Base-by-base conservation (phyloP, 2,329 filamentous ascomycete genomes). In the Cadophora sp. region DNA sequence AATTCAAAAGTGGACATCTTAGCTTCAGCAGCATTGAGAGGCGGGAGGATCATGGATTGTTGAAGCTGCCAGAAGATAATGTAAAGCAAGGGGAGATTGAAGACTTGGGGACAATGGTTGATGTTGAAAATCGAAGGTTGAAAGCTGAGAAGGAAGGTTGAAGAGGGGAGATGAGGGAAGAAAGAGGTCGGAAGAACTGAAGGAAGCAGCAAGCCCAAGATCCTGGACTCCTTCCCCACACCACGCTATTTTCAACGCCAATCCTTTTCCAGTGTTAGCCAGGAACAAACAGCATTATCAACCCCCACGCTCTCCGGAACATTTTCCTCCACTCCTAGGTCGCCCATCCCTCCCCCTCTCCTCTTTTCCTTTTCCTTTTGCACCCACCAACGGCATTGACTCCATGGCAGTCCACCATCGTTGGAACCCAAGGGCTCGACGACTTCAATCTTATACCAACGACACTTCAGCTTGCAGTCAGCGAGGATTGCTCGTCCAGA, bases 1-100 rank as follows among this genome's bases (percentile, higher is more conserved):
- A 90, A 87, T 67, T 97, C 92, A 22, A 48, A 48, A 4, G 43
- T 22, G 19, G 43, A 48, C 92, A 97, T 96, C 7, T 34, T 51
- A 37, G 29, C n/a, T 7, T 59, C 31, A 14, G 27, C 22, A 27
- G 34, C 12, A 14, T 14, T 16, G 19, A 14, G 12, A 24, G 56
- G 19, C 22, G n/a, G n/a, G 29, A 37, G n/a, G 56, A 34, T 34
- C 22, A 16, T 9, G n/a, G 31, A 8, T 16, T 59, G n/a, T 59
- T 59, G 22, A 19, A 24, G 22, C 11, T 59, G 31, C 34, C 16
- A 40, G 34, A 40, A 43, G 22, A 27, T 19, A 37, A 19, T 43
- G 12, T 34, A 37, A 59, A 48, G 37, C 31, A 31, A 19, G 14
- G 29, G 9, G 3, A 37, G 61, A 19, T 22, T 53, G 24, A 7